Evolutionary conservation across 768 basidiomycete genomes (phyloP).

Genomic region (Leccinum imitatum): DNA sequence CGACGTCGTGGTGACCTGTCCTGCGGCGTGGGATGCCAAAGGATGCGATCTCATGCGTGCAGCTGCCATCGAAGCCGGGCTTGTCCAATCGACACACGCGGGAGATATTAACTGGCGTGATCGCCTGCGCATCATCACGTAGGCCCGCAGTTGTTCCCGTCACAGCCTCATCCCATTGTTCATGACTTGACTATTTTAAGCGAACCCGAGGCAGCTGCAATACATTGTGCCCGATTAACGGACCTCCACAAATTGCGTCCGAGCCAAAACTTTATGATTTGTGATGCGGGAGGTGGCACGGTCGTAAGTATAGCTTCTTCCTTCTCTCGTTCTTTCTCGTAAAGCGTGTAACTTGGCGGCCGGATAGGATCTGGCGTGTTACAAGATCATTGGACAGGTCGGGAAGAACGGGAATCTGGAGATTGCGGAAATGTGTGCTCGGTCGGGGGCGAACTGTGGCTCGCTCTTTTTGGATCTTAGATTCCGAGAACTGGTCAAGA

Average conservation of each 20-base stretch:
- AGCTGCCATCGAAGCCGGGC: conserved; percentile 76
- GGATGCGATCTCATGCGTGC: conserved; percentile 86
- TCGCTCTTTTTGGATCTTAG: conserved; percentile 85
- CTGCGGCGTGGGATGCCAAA: conserved; percentile 87
- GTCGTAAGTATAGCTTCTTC: conserved; percentile 43
- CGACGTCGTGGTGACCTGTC: conserved; percentile 84
- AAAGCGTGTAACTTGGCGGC: conserved; percentile 9
- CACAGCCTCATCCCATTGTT: background rate
- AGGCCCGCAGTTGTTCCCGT: conserved; percentile 13
- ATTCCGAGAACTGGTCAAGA: conserved; percentile 79
- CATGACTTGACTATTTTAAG: conserved; percentile 31
- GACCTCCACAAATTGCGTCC: conserved; percentile 76
- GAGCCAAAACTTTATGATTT: conserved; percentile 88
- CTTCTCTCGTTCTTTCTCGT: background rate
- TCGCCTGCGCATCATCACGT: conserved; percentile 80
- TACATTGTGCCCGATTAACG: conserved; percentile 82
- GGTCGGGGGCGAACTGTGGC: conserved; percentile 86
- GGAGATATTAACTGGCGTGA: conserved; percentile 78
- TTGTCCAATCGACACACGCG: conserved; percentile 69
- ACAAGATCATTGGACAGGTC: conserved; percentile 80
- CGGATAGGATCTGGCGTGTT: conserved; percentile 47
- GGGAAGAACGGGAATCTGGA: conserved; percentile 77
- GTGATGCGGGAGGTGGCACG: conserved; percentile 86
- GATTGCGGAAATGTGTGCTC: conserved; percentile 87
- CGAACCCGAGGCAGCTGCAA: conserved; percentile 84